phyloP scores from a whole-genome alignment of 768 basidiomycete species.

The Dacryopinax primogenitus region DNA sequence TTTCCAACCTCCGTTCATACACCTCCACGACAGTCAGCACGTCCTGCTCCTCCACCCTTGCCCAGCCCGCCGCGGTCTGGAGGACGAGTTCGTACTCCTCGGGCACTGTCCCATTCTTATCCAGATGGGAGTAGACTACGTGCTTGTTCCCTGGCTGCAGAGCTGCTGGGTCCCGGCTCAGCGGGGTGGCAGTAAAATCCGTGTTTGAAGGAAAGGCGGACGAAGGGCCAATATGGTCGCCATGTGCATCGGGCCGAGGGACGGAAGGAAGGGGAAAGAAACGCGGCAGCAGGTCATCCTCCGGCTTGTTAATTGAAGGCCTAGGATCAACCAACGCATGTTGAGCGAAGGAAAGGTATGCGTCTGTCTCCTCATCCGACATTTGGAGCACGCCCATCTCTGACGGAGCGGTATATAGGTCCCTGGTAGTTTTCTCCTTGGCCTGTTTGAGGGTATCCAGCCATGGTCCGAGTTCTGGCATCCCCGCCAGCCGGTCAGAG shows the following conservation, averaged over 20 bases:
- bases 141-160: conserved; percentile 47
- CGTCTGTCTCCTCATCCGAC: conserved; percentile 41
- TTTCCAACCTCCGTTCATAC: conserved; percentile 50
- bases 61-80: conserved; percentile 39
- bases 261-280: conserved; percentile 15
- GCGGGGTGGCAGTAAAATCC: conserved; percentile 6
- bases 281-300: conserved; percentile 17
- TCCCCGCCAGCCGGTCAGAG: conserved; percentile 47
- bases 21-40: conserved; percentile 45
- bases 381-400: conserved; percentile 42
- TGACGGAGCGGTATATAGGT: conserved; percentile 35
- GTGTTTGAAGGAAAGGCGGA: neutral
- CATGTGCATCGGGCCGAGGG: neutral
- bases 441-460: conserved; percentile 30
- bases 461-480: conserved; percentile 43
- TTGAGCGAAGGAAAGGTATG: conserved; percentile 55
- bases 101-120: conserved; percentile 47
- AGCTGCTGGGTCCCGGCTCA: conserved; percentile 13
- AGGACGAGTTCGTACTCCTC: conserved; percentile 42
- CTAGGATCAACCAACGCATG: conserved; percentile 29
- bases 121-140: conserved; percentile 53
- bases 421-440: conserved; percentile 28
- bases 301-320: conserved; percentile 23
- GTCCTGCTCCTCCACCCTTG: conserved; percentile 42
- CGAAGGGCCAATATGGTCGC: neutral